A percentile compares a stretch with the other conserved stretches of the same genome.
These are phyloP conservation scores for Datura wrightii DNA, from an alignment of 257 asterid species.

Conservation along the genomic window DNA sequence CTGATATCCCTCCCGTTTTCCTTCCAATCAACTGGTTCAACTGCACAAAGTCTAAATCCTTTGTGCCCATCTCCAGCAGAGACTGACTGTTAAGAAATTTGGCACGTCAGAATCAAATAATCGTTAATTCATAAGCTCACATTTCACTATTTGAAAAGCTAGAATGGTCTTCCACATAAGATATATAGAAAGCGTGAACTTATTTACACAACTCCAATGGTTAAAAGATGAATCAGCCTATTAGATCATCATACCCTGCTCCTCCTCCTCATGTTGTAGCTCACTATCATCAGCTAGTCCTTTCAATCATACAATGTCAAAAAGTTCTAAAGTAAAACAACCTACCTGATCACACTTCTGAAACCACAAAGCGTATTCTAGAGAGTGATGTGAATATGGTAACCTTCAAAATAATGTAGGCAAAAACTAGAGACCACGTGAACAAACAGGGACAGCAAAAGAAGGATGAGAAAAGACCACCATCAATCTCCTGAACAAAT, in stretches of 20 bases:
- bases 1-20: constrained; percentile 96
- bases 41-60: constrained; percentile 92
- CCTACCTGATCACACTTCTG: background rate
- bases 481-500: background rate
- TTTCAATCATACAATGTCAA: background rate
- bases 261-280: constrained; percentile 27
- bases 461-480: background rate
- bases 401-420: background rate
- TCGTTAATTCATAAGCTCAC: background rate
- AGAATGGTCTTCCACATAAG: background rate
- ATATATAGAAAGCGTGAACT: background rate
- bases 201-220: constrained; percentile 2
- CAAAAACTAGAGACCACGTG: background rate
- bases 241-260: constrained; percentile 20
- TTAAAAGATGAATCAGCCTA: background rate
- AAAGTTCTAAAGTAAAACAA: background rate
- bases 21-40: constrained; percentile 93
- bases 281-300: constrained; percentile 14
- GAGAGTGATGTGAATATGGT: constrained; percentile 8
- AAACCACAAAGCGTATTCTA: background rate
- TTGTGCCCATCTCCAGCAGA: constrained; percentile 96
- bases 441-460: constrained; percentile 2
- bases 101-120: constrained; percentile 30
- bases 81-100: constrained; percentile 76
- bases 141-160: background rate